Evolutionary conservation across 768 basidiomycete genomes (phyloP), one percentile per base, ranked within the genome.

Genomic region (Pleurotus citrinopileatus): DNA sequence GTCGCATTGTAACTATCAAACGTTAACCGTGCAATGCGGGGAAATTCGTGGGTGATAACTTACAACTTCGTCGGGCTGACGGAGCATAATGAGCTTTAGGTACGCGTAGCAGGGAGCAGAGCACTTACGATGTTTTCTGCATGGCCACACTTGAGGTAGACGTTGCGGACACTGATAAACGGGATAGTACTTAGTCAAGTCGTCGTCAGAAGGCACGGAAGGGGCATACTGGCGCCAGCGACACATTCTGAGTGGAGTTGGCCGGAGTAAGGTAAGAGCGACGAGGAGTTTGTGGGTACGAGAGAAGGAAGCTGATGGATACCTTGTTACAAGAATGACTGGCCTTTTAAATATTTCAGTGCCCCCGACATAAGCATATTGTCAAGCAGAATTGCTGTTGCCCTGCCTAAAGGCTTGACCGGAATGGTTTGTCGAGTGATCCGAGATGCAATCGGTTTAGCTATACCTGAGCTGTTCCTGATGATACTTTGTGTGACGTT

Each of bases 91-190:
- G 9, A 34, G 32, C 32, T 34, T n/a, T 20, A 20, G 20, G 19
- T 42, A 47, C 10, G 20, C 8, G 54, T 23, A 27, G 38, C 19
- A 20, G 40, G 17, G 10, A 47, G 17, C 7, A 7, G 17, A 46
- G 22, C 34, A 60, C 74, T 57, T 60, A 82, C 77, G 58, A 76
- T 47, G 26, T 60, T 78, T 43, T 78, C 63, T 0, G 65, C 68
- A 46, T 84, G 83, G 4, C 73, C 74, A 55, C 83, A 84, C 19
- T 66, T 68, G 45, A 66, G 55, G 69, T 78, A 83, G 37, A 74
- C 60, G 58, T 78, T 74, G 63, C 76, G 72, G 17, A 83, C 76
- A 26, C 76, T 78, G 55, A 27, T 36, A 15, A 54, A 29, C 38
- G 53, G 28, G 57, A 36, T 47, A 29, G 3, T 23, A 19, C 4